A percentile compares a stretch with the other conserved stretches of the same genome.
Evolutionary conservation across 2,329 filamentous ascomycete genomes (phyloP).

Genomic region (Pseudohalonectria lignicola): DNA sequence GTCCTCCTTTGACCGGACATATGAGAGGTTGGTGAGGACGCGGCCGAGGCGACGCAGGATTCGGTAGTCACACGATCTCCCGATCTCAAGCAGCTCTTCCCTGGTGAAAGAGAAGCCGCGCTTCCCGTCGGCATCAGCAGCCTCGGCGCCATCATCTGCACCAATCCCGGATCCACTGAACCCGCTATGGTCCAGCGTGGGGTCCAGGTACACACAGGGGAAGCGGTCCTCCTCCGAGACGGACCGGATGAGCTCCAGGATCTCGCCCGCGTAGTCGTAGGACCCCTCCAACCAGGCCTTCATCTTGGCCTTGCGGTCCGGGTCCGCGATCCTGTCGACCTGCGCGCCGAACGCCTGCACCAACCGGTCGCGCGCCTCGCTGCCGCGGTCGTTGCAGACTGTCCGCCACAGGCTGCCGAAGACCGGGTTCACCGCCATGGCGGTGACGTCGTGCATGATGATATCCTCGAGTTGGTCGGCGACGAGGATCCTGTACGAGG

Average conservation of each 20-base stretch:
- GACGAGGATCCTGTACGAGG: constrained; percentile 24
- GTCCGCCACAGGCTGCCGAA: constrained; percentile 38
- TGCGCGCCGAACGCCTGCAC: constrained; percentile 27
- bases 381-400: constrained; percentile 32
- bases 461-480: constrained; percentile 27
- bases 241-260: constrained; percentile 21
- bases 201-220: constrained; percentile 38
- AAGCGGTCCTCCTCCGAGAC: constrained; percentile 26
- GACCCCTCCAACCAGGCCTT: constrained; percentile 38
- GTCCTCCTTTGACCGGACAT: constrained; percentile 24
- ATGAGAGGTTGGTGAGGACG: constrained; percentile 33
- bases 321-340: constrained; percentile 22
- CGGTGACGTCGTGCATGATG: constrained; percentile 28
- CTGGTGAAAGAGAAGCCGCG: constrained; percentile 25
- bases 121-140: constrained; percentile 11
- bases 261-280: constrained; percentile 34
- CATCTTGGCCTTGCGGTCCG: constrained; percentile 24
- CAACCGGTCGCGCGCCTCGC: constrained; percentile 26
- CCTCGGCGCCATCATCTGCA: constrained; percentile 2
- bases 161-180: too few species aligned
- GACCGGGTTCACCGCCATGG: constrained; percentile 35
- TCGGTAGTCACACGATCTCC: constrained; percentile 34
- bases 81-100: constrained; percentile 37
- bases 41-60: constrained; percentile 35
- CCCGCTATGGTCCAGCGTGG: constrained; percentile 29